These are phyloP conservation scores for Breviolum minutum DNA, from an alignment of 73 alveolate genomes.

Conservation along the genomic window DNA sequence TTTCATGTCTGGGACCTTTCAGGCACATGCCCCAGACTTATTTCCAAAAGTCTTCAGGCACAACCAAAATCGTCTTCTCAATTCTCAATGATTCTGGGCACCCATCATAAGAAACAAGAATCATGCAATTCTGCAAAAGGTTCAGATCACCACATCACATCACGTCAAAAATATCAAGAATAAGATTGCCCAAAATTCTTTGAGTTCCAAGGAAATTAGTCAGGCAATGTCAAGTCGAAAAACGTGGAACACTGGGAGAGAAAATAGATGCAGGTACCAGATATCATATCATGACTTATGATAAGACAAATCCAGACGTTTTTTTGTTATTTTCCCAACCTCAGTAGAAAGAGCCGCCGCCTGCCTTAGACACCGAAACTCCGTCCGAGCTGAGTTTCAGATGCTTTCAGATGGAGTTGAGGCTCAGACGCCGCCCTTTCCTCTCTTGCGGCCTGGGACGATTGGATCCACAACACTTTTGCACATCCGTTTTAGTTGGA, in stretches of 20 bases:
- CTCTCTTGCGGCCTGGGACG: conserved; percentile 40
- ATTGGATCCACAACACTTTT: not conserved
- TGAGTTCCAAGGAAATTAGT: no score
- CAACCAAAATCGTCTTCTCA: no score
- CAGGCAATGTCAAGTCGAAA: no score
- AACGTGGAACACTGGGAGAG: no score
- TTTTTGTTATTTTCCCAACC: not conserved
- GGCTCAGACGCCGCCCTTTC: not conserved
- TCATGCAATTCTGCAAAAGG: no score
- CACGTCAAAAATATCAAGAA: no score
- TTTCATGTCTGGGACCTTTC: not conserved
- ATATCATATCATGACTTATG: not conserved
- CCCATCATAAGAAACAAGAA: no score
- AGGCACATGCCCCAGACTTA: not conserved
- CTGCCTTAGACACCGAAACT: not conserved
- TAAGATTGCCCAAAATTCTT: no score
- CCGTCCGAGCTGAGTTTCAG: not conserved
- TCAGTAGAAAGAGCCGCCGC: not conserved
- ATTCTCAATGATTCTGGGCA: no score
- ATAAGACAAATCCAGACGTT: not conserved
- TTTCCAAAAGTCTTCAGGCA: not conserved
- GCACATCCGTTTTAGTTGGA: no score
- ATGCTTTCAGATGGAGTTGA: not conserved
- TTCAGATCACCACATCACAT: no score
- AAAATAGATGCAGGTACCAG: no score